Evolutionary conservation across 1,284 basidiomycete genomes (phyloP).

Genomic region (Peniophora sp.): DNA sequence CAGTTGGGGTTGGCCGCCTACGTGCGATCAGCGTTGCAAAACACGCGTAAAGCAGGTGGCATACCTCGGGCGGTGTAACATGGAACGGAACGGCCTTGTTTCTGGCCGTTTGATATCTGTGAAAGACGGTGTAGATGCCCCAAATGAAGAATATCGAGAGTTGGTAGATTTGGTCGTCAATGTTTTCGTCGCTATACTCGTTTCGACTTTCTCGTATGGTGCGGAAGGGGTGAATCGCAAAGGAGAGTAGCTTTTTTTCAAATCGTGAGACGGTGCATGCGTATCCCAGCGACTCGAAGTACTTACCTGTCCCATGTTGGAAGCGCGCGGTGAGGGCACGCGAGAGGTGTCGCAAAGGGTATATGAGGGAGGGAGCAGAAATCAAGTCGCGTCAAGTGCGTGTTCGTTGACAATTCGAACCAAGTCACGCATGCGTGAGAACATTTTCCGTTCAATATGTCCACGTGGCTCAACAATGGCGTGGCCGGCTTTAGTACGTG

Average conservation of each 20-base stretch:
- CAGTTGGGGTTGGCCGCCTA: conserved; percentile 11
- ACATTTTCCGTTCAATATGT: no score
- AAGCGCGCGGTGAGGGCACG: no score
- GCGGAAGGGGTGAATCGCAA: conserved; percentile 12
- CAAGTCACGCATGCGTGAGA: no score
- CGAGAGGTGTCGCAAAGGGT: no score
- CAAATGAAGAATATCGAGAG: conserved; percentile 60
- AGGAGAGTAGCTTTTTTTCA: conserved; percentile 9
- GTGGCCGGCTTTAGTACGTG: no score
- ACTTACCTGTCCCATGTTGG: no score
- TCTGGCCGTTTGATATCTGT: conserved; percentile 63
- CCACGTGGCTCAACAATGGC: no score
- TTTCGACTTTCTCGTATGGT: conserved; percentile 8
- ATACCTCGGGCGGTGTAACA: conserved; percentile 50
- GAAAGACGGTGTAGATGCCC: conserved; percentile 69
- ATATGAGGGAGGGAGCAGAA: no score
- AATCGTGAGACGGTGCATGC: no score
- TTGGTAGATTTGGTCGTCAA: conserved; percentile 24
- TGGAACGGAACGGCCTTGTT: conserved; percentile 66
- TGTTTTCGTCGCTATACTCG: conserved; percentile 22
- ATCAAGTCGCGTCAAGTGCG: no score
- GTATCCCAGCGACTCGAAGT: no score
- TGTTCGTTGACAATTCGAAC: no score
- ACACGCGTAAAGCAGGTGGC: conserved; percentile 13
- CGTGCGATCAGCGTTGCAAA: conserved; percentile 3